Conservation (phyloP, 371 early-diverging fungal genomes). For the Mortierella sp. region DNA sequence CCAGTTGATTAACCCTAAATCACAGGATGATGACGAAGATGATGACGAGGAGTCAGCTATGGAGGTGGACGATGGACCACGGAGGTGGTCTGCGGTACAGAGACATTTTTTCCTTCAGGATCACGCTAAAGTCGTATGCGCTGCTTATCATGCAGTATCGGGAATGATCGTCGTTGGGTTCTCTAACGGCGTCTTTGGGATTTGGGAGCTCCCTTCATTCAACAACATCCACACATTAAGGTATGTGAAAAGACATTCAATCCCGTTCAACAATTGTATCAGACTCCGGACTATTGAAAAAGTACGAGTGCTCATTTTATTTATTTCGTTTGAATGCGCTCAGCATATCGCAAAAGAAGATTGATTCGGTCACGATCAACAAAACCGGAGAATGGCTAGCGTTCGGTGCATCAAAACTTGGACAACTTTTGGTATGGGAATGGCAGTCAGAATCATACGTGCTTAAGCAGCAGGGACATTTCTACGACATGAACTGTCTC, state of each 20-base stretch:
- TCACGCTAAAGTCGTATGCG: constrained; percentile 79
- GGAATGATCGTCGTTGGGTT: constrained; percentile 92
- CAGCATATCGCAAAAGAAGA: constrained; percentile 93
- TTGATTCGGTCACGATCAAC: constrained; percentile 90
- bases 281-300: neutral
- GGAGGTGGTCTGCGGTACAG: constrained; percentile 71
- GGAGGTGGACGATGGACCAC: constrained; percentile 58
- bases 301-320: neutral
- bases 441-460: constrained; percentile 99
- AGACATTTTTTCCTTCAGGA: constrained; percentile 79
- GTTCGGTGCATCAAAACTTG: constrained; percentile 89
- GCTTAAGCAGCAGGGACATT: constrained; percentile 98
- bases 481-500: constrained; percentile 89
- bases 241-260: constrained; percentile 48
- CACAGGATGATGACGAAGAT: constrained; percentile 50
- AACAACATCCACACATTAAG: constrained; percentile 87
- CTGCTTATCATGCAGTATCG: constrained; percentile 80
- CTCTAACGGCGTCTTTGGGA: constrained; percentile 92
- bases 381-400: constrained; percentile 97
- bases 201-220: constrained; percentile 96
- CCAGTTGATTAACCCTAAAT: constrained; percentile 51
- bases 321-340: constrained; percentile 58
- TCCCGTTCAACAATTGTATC: too few species aligned
- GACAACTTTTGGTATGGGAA: constrained; percentile 98
- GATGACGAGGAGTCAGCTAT: constrained; percentile 66